phyloP scores from a whole-genome alignment of 345 rosid species.

The Lepidium africanum region DNA sequence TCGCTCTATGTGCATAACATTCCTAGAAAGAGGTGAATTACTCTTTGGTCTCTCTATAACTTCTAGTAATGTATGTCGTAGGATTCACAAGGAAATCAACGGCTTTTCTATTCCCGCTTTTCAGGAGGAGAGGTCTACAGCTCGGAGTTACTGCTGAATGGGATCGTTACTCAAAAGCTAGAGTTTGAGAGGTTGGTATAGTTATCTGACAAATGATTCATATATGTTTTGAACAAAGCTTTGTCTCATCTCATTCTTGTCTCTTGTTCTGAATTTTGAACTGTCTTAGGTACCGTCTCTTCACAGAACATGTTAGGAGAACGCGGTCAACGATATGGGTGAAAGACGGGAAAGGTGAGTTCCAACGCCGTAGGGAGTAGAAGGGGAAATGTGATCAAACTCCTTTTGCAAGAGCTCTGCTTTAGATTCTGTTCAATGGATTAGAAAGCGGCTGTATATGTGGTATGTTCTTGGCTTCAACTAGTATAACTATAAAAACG shows the following conservation, averaged over 20 bases:
- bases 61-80: background rate
- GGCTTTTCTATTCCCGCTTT: background rate
- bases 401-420: background rate
- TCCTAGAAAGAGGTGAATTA: conserved; percentile 66
- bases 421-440: background rate
- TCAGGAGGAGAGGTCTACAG: conserved; percentile 75
- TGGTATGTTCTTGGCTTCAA: background rate
- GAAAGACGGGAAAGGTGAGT: conserved; percentile 42
- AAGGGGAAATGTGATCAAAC: conserved; percentile 3
- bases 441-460: conserved; percentile 17
- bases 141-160: conserved; percentile 77
- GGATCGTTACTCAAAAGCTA: conserved; percentile 79
- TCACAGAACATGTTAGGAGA: conserved; percentile 53
- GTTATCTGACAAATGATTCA: background rate
- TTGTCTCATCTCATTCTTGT: background rate
- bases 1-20: conserved; percentile 44
- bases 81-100: background rate
- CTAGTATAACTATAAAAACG: background rate
- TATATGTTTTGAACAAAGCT: background rate
- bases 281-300: conserved; percentile 58
- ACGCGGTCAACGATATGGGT: conserved; percentile 75
- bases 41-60: background rate
- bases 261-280: background rate
- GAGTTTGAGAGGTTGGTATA: conserved; percentile 75
- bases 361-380: conserved; percentile 25